Base-by-base conservation (phyloP, 2,329 filamentous ascomycete genomes). In the Leptographium procerum region DNA sequence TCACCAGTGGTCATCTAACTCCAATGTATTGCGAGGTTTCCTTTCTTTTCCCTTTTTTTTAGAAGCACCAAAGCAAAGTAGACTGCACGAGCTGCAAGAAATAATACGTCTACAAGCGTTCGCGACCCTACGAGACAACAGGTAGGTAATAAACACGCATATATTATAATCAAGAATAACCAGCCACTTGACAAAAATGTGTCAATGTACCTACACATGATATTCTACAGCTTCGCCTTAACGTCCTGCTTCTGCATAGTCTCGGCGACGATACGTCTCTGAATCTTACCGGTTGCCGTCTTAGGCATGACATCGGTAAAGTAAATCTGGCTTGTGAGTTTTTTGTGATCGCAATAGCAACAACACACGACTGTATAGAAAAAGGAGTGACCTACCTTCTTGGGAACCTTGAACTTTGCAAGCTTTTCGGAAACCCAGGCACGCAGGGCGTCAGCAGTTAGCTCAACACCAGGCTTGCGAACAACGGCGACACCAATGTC, bases 261-360 rank as follows among this genome's bases (percentile, higher is more conserved):
- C 71, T 92, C 88, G 16, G 89, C 89, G n/a, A 95, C 89, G 66
- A 91, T 89, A 62, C 88, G 81, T 61, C 89, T 77, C 73, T 95
- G 89, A 60, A 95, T 87, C 77, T 95, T 95, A 58, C 89, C 89
- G 7, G 89, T 95, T n/a, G 89, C 89, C 4, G 90, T 92, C 79
- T 95, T 95, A 62, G 89, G 89, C 84, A 95, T 95, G 63, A 86
- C 75, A 59, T 89, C 81, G 40, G 89, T 89, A 66, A 94, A 91
- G 75, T 88, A 94, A 40, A 91, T 76, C 85, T 87, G 56, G 19
- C 14, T n/a, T 29, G 24, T 51, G 36, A 55, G 29, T 52, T 19
- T 6, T 4, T n/a, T n/a, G n/a, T n/a, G n/a, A n/a, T n/a, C 10
- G 24, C 13, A n/a, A 8, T 5, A 11, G 4, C 24, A 34, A 11